Base-by-base conservation (phyloP, 768 basidiomycete genomes). In the Mrakia frigida region DNA sequence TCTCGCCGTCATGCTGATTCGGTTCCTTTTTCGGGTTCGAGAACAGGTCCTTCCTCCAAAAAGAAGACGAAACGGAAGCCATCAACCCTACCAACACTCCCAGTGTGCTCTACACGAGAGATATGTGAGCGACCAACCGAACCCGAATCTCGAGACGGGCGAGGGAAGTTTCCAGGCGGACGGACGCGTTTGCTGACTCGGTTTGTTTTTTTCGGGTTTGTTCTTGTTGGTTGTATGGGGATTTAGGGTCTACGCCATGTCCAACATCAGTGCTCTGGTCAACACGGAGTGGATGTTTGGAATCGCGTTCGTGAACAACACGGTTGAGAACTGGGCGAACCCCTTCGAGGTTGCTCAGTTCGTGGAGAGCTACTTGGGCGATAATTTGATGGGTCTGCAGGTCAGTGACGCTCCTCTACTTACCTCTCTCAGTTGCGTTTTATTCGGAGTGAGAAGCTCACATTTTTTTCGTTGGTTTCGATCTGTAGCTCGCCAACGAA, bases 211-310 rank as follows among this genome's bases (percentile, higher is more conserved):
- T 59, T 10, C 11, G 23, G 23, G 56, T 28, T 28, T 23, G 16
- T 63, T 14, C 16, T 35, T n/a, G 53, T 3, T 53, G 53, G 53
- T 5, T 53, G 4, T 25, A 18, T 28, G 23, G 56, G 16, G 6
- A 3, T 63, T 6, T 33, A 68, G 65, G 65, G 78, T 83, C 70
- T 88, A 89, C 80, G 85, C 90, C 78, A 86, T 90, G 82, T 81
- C 82, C 14, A 89, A 89, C 74, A 87, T 91, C 41, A 89, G 89
- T 0, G 80, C 84, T 0, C 81, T 90, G 14, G 85, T 89, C 23
- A 87, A 88, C 53, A 86, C 88, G n/a, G 84, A 88, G 69, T 91
- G 90, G 91, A 90, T 88, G 81, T 84, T 84, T 78, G 84, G 84
- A 25, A 78, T 84, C 23, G 80, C 84, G 1, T 91, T 92, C 67